Percentiles rank a stretch among this genome's conserved stretches.
These are phyloP conservation scores for Pleurotus ostreatus DNA, from an alignment of 768 basidiomycete species.

Conservation along the genomic window DNA sequence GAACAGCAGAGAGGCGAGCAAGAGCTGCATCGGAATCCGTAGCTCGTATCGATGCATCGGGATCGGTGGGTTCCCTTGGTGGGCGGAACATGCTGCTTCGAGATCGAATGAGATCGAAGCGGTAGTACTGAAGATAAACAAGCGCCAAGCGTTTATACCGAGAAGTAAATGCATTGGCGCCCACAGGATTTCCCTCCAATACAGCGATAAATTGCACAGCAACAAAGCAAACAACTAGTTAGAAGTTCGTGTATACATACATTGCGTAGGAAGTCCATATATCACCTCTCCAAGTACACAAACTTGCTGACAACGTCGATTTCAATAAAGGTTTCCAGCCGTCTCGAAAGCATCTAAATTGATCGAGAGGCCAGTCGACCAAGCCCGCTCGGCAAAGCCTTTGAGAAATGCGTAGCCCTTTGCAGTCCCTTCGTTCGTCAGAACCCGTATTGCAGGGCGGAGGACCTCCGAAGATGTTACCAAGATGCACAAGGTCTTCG, in stretches of 20 bases:
- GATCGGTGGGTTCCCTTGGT: constrained; percentile 26
- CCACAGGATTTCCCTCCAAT: background rate
- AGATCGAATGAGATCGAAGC: no score
- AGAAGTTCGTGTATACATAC: no score
- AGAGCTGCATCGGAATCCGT: constrained; percentile 83
- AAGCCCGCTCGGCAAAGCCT: constrained; percentile 46
- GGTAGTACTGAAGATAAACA: no score
- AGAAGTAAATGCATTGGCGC: background rate
- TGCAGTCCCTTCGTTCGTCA: constrained; percentile 38
- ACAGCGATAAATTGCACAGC: no score
- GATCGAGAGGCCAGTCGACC: constrained; percentile 35
- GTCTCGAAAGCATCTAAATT: constrained; percentile 28
- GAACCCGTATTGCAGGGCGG: constrained; percentile 37
- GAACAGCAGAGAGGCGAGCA: constrained; percentile 83
- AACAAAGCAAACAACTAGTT: no score
- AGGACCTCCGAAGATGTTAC: constrained; percentile 41
- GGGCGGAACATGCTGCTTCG: constrained; percentile 19
- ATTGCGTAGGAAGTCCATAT: no score
- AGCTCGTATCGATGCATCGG: constrained; percentile 62
- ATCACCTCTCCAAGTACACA: no score
- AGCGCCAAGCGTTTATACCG: no score
- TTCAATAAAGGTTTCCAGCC: background rate
- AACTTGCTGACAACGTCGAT: no score
- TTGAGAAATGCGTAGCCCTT: constrained; percentile 47
- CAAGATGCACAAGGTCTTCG: constrained; percentile 46